A percentile compares a stretch with the other conserved stretches of the same genome.
Conservation (phyloP, 1,139 yeast genomes). For the Scheffersomyces parashehatae region DNA sequence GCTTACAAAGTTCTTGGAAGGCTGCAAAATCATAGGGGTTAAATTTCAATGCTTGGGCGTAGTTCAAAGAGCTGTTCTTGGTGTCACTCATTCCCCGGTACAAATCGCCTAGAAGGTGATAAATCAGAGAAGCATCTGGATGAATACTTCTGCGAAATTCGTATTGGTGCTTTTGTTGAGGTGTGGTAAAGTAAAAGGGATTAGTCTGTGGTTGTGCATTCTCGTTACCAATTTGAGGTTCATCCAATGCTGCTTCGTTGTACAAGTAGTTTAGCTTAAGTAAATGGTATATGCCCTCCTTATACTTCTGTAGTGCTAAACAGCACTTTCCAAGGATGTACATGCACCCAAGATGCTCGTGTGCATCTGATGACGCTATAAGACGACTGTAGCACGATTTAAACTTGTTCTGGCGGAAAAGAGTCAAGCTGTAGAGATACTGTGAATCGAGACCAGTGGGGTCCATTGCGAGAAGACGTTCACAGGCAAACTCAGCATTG, state of each 20-base stretch:
- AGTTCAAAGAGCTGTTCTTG: constrained; percentile 65
- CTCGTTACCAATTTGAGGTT: constrained; percentile 5
- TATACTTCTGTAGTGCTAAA: constrained; percentile 51
- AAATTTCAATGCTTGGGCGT: constrained; percentile 63
- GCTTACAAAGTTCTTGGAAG: constrained; percentile 68
- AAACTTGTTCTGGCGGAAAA: constrained; percentile 54
- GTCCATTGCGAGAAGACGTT: constrained; percentile 63
- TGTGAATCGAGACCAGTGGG: constrained; percentile 52
- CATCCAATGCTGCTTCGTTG: constrained; percentile 29
- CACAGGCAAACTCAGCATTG: constrained; percentile 82
- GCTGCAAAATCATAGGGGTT: constrained; percentile 91
- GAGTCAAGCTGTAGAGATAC: constrained; percentile 64
- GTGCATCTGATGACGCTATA: constrained; percentile 27
- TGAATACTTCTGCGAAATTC: constrained; percentile 33
- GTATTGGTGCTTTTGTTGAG: constrained; percentile 33
- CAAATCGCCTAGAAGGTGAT: constrained; percentile 70
- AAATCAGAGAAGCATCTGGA: constrained; percentile 70
- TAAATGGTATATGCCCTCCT: constrained; percentile 66
- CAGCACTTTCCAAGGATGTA: constrained; percentile 71
- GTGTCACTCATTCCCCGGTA: constrained; percentile 53
- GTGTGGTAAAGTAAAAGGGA: constrained; percentile 21
- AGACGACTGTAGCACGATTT: constrained; percentile 61
- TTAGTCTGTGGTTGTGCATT: constrained; percentile 1
- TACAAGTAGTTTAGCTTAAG: constrained; percentile 33
- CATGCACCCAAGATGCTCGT: constrained; percentile 67